A percentile compares a stretch with the other conserved stretches of the same genome.
phyloP scores from a whole-genome alignment of 257 asterid genomes.

The Jaltomata sinuosa region DNA sequence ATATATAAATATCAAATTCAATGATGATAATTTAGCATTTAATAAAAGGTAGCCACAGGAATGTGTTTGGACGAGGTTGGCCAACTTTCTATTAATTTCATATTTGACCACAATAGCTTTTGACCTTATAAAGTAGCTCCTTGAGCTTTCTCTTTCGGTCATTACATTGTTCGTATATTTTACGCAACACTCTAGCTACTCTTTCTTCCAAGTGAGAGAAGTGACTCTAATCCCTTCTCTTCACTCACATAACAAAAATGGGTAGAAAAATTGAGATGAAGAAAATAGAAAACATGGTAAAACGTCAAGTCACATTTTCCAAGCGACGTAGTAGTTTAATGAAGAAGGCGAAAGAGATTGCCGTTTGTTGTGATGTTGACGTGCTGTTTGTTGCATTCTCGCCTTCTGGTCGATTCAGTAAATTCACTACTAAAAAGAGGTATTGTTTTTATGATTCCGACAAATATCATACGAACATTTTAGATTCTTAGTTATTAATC shows the following conservation, averaged over 20 bases:
- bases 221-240: neutral
- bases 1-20: neutral
- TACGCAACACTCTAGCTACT: neutral
- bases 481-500: neutral
- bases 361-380: slow-evolving; percentile 36
- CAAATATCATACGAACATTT: neutral
- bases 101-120: neutral
- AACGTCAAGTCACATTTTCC: slow-evolving; percentile 58
- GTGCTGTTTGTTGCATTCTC: slow-evolving; percentile 46
- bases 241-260: slow-evolving; percentile 6
- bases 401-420: slow-evolving; percentile 48
- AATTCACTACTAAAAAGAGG: slow-evolving; percentile 31
- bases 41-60: neutral
- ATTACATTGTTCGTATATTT: neutral
- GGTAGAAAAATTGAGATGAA: slow-evolving; percentile 52
- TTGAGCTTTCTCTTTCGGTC: neutral
- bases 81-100: neutral
- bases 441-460: neutral
- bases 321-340: slow-evolving; percentile 47
- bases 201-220: neutral
- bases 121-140: neutral
- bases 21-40: neutral
- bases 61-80: neutral
- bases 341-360: slow-evolving; percentile 40
- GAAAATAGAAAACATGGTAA: slow-evolving; percentile 36